Percentiles rank a stretch among this genome's conserved stretches.
These are phyloP conservation scores for Aspergillus pseudonomiae DNA, from an alignment of 2,329 filamentous ascomycete species.

Conservation along the genomic window DNA sequence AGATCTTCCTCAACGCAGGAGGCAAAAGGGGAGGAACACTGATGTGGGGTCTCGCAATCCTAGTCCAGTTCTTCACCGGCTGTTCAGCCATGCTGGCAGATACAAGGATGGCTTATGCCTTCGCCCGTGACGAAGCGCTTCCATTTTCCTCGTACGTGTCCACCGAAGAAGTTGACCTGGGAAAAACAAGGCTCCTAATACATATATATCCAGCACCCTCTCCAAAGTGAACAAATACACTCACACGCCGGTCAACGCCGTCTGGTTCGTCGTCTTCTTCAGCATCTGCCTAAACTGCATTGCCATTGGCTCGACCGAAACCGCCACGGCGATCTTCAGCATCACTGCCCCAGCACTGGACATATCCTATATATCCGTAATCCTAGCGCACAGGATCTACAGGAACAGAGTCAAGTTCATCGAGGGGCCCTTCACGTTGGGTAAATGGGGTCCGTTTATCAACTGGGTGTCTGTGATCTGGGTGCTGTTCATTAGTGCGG, in stretches of 20 bases:
- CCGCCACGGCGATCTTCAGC: conserved; percentile 54
- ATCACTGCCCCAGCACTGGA: conserved; percentile 58
- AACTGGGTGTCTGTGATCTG: conserved; percentile 62
- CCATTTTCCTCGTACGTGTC: conserved; percentile 58
- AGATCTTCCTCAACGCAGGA: conserved; percentile 63
- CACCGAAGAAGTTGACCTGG: too few species aligned
- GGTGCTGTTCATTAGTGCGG: conserved; percentile 64
- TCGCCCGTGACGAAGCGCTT: conserved; percentile 62
- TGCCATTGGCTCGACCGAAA: conserved; percentile 48
- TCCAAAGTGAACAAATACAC: conserved; percentile 57
- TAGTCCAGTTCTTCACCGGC: conserved; percentile 68
- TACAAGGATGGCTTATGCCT: conserved; percentile 65
- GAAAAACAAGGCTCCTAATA: neutral
- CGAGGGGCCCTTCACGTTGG: conserved; percentile 61
- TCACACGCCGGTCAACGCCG: conserved; percentile 63
- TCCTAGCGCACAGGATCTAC: conserved; percentile 60
- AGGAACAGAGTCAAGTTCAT: conserved; percentile 56
- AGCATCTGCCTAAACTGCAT: conserved; percentile 56
- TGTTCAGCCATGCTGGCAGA: conserved; percentile 67
- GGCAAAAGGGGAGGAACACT: conserved; percentile 58
- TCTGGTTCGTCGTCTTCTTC: conserved; percentile 66
- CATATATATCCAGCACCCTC: conserved; percentile 47
- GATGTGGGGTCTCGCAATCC: conserved; percentile 65
- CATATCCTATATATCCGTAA: conserved; percentile 62
- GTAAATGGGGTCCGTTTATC: conserved; percentile 57